These are phyloP conservation scores for Tympanopsis confertula DNA, from an alignment of 2,329 filamentous ascomycete species.

Conservation along the genomic window DNA sequence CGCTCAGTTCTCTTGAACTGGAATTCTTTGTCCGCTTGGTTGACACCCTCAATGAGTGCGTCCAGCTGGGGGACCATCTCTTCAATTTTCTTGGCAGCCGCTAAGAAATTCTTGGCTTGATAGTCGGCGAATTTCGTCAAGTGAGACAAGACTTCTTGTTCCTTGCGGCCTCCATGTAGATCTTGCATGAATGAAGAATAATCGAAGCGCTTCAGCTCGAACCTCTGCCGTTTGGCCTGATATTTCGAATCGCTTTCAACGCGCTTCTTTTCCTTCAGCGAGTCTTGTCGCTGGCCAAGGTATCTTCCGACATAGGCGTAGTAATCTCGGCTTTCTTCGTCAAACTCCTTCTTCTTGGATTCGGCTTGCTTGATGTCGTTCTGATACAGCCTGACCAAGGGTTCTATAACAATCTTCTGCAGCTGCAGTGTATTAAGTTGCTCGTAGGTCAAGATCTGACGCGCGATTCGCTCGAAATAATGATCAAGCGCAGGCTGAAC, in stretches of 20 bases:
- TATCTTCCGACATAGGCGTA: conserved; percentile 92
- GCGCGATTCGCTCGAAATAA: conserved; percentile 94
- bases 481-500: conserved; percentile 96
- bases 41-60: conserved; percentile 78
- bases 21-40: conserved; percentile 88
- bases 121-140: conserved; percentile 87
- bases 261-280: conserved; percentile 92
- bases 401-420: conserved; percentile 89
- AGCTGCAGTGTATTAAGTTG: conserved; percentile 72
- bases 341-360: conserved; percentile 91
- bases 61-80: conserved; percentile 79
- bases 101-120: conserved; percentile 73
- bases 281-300: conserved; percentile 90
- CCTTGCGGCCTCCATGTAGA: conserved; percentile 95
- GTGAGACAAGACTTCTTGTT: conserved; percentile 90
- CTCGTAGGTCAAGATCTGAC: conserved; percentile 80
- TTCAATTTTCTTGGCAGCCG: conserved; percentile 78
- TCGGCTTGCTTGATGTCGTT: conserved; percentile 97
- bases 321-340: conserved; percentile 97
- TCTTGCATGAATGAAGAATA: conserved; percentile 99
- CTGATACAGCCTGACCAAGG: conserved; percentile 80
- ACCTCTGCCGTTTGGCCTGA: conserved; percentile 82
- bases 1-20: conserved; percentile 89
- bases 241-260: conserved; percentile 93
- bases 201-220: conserved; percentile 94